phyloP scores from a whole-genome alignment of 805 yeast genomes.

The Wickerhamomyces hampshirensis region DNA sequence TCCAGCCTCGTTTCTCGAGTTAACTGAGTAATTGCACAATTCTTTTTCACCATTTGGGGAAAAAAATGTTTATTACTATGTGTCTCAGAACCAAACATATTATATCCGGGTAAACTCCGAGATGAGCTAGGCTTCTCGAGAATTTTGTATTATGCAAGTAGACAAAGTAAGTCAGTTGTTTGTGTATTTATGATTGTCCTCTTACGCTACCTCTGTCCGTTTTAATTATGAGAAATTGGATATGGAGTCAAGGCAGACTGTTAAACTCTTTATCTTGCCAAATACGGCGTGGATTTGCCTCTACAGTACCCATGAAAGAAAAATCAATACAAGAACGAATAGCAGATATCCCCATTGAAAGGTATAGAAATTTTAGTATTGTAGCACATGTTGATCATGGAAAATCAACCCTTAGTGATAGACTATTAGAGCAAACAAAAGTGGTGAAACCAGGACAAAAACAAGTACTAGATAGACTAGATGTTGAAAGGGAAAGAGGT shows the following conservation, averaged over 20 bases:
- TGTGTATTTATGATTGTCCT: too few species aligned
- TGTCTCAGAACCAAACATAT: too few species aligned
- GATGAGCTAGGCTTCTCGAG: too few species aligned
- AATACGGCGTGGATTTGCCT: not conserved
- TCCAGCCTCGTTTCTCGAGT: not conserved
- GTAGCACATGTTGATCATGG: conserved; percentile 95
- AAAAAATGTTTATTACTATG: too few species aligned
- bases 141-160: too few species aligned
- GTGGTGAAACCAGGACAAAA: conserved; percentile 79
- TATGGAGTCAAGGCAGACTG: too few species aligned
- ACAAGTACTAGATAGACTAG: conserved; percentile 86
- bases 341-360: conserved; percentile 71
- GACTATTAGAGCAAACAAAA: conserved; percentile 82
- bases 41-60: too few species aligned
- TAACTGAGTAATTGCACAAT: too few species aligned
- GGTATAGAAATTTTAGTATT: conserved; percentile 86
- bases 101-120: too few species aligned
- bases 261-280: not conserved
- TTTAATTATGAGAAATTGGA: too few species aligned
- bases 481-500: conserved; percentile 94
- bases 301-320: conserved; percentile 2
- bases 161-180: too few species aligned
- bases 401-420: conserved; percentile 84
- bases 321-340: conserved; percentile 48
- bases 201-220: too few species aligned